Conservation (phyloP, 192 early-diverging fungal genomes). For the Rhizophlyctis rosea region DNA sequence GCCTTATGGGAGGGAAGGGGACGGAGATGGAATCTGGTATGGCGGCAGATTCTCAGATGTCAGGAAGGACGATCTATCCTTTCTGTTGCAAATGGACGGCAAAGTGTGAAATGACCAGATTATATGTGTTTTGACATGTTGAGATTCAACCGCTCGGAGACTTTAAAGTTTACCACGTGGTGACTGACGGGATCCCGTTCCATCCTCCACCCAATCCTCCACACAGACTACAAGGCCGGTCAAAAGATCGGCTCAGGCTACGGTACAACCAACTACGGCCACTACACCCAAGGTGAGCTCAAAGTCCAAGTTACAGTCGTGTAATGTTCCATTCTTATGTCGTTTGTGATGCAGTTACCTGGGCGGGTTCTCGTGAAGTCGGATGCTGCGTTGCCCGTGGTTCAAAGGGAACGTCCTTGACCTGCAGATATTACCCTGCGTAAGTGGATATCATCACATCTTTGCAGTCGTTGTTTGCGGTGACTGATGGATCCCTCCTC, state of each 20-base stretch:
- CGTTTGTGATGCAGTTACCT: too few relatives aligned
- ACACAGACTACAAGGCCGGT: not conserved
- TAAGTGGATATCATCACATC: not conserved
- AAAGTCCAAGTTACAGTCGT: too few relatives aligned
- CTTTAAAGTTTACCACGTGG: too few relatives aligned
- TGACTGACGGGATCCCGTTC: too few relatives aligned
- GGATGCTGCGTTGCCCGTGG: not conserved
- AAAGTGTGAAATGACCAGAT: not conserved
- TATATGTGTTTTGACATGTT: not conserved
- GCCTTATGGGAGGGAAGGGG: too few relatives aligned
- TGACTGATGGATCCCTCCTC: not conserved
- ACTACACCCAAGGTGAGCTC: conserved; percentile 3
- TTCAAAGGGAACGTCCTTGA: not conserved
- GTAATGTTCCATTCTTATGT: too few relatives aligned
- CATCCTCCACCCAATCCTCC: too few relatives aligned
- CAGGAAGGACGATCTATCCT: too few relatives aligned
- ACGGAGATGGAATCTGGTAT: not conserved
- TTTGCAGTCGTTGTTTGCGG: not conserved
- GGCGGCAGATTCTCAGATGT: not conserved
- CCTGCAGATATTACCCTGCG: not conserved
- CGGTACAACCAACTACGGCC: not conserved
- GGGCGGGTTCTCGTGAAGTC: not conserved
- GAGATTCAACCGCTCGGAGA: not conserved
- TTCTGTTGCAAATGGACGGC: too few relatives aligned
- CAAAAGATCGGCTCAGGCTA: not conserved